phyloP scores from a whole-genome alignment of 2,329 filamentous ascomycete species.

The Berkeleyomyces rouxiae region DNA sequence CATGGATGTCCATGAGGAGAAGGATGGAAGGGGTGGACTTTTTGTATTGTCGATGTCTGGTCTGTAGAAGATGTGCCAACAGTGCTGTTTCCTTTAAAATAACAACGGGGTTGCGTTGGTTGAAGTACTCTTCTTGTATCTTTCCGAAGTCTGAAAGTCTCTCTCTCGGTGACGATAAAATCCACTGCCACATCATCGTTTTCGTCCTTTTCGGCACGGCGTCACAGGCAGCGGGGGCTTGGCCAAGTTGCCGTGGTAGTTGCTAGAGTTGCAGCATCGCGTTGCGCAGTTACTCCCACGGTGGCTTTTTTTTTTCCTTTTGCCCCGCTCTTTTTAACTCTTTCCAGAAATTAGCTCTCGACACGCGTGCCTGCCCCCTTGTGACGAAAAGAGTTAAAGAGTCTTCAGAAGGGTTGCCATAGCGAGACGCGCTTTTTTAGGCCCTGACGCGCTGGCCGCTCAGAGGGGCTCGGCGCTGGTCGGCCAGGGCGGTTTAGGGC shows the following conservation, averaged over 20 bases:
- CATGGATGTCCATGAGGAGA: background rate
- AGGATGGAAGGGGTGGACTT: background rate
- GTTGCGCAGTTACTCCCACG: background rate
- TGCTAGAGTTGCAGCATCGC: background rate
- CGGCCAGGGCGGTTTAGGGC: background rate
- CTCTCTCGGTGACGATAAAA: too few relatives aligned
- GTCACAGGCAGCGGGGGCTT: background rate
- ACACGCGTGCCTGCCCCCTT: background rate
- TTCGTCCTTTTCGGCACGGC: too few relatives aligned
- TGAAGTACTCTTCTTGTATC: too few relatives aligned
- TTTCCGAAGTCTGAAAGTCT: too few relatives aligned
- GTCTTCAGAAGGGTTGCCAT: background rate
- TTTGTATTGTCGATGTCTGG: background rate
- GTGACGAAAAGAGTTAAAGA: background rate
- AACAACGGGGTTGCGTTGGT: too few relatives aligned
- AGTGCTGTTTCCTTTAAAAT: too few relatives aligned
- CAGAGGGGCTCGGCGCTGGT: background rate
- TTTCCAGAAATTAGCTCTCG: background rate
- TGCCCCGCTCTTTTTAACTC: background rate
- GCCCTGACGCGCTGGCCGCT: background rate
- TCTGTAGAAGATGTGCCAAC: too few relatives aligned
- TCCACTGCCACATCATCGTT: too few relatives aligned
- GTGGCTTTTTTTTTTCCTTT: background rate
- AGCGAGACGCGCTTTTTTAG: background rate
- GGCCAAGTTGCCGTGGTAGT: background rate